phyloP scores from a whole-genome alignment of 768 basidiomycete species.

The Trametes cinnabarina region DNA sequence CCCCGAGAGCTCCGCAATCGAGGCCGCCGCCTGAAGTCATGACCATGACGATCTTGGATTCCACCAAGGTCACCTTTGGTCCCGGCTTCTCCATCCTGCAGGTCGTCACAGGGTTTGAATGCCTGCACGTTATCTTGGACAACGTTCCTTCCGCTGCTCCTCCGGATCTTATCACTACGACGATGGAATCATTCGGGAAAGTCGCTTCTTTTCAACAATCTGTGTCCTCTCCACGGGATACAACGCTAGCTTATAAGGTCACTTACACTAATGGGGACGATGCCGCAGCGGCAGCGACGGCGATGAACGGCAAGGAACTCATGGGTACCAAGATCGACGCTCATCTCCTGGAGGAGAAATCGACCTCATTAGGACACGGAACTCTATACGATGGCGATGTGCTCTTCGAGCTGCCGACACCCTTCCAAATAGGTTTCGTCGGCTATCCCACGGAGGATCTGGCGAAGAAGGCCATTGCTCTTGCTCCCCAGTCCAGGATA shows the following conservation, averaged over 20 bases:
- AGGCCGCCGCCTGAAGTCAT: constrained; percentile 9
- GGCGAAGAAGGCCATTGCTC: constrained; percentile 51
- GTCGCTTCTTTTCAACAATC: constrained; percentile 39
- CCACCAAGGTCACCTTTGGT: constrained; percentile 54
- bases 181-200: constrained; percentile 48
- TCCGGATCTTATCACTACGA: constrained; percentile 32
- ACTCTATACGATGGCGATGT: constrained; percentile 53
- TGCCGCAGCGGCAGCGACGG: constrained; percentile 51
- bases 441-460: constrained; percentile 53
- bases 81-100: constrained; percentile 60
- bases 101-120: constrained; percentile 67
- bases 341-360: constrained; percentile 44
- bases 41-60: constrained; percentile 44
- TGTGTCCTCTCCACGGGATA: neutral
- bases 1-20: neutral
- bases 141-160: constrained; percentile 45
- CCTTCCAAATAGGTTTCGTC: constrained; percentile 54
- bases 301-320: constrained; percentile 46
- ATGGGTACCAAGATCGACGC: constrained; percentile 43
- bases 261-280: constrained; percentile 48
- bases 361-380: constrained; percentile 33
- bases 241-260: constrained; percentile 29
- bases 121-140: constrained; percentile 54
- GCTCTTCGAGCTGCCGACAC: constrained; percentile 58
- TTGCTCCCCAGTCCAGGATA: constrained; percentile 37